These are phyloP conservation scores for Colletotrichum falcatum DNA, from an alignment of 2,329 filamentous ascomycete species.

Conservation along the genomic window DNA sequence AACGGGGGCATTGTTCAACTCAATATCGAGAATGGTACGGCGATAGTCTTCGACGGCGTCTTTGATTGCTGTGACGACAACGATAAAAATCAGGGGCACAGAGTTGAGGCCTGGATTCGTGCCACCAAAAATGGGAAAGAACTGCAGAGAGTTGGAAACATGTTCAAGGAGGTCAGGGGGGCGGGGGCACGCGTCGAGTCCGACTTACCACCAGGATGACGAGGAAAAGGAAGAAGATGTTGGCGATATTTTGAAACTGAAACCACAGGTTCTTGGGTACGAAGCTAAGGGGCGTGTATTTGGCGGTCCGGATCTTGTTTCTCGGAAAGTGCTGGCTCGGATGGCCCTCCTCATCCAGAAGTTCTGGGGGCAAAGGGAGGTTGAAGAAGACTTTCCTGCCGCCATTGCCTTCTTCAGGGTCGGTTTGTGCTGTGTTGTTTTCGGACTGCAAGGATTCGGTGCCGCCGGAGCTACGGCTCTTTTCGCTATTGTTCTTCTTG, in stretches of 20 bases:
- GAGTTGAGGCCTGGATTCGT: conserved; percentile 90
- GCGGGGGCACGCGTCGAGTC: neutral
- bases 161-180: conserved; percentile 7
- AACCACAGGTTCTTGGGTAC: conserved; percentile 97
- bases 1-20: conserved; percentile 95
- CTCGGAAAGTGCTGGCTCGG: conserved; percentile 78
- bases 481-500: conserved; percentile 73
- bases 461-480: conserved; percentile 67
- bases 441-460: conserved; percentile 46
- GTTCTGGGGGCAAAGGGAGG: conserved; percentile 77
- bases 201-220: conserved; percentile 90
- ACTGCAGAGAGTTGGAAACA: conserved; percentile 63
- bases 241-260: conserved; percentile 98
- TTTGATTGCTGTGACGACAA: conserved; percentile 89
- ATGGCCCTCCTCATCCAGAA: conserved; percentile 84
- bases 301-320: conserved; percentile 98
- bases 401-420: conserved; percentile 55
- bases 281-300: conserved; percentile 96
- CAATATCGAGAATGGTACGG: conserved; percentile 88
- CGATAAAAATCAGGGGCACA: conserved; percentile 92
- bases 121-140: conserved; percentile 95
- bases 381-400: conserved; percentile 85
- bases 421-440: conserved; percentile 44
- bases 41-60: conserved; percentile 97
- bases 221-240: conserved; percentile 97